These are phyloP conservation scores for Clavariopsis aquatica DNA, from an alignment of 495 filamentous ascomycete genomes.

Conservation along the genomic window DNA sequence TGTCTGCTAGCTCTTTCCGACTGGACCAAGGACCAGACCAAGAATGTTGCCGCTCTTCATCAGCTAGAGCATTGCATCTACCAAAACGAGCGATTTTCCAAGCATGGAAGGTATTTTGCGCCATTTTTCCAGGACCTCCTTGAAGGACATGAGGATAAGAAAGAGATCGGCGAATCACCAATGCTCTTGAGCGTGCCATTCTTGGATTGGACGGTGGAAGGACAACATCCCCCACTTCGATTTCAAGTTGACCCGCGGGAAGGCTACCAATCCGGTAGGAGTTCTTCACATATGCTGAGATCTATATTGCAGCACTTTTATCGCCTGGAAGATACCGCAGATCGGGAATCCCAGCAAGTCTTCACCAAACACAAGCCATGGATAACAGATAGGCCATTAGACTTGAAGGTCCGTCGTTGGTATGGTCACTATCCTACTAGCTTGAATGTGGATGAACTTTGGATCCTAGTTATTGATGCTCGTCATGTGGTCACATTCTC, in stretches of 20 bases:
- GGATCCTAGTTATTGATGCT: conserved; percentile 45
- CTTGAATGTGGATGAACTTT: conserved; percentile 48
- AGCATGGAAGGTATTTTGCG: conserved; percentile 47
- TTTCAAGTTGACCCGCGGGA: conserved; percentile 47
- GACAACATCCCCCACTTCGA: conserved; percentile 41
- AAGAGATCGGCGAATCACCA: conserved; percentile 24
- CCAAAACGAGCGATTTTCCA: conserved; percentile 46
- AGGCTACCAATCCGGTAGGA: conserved; percentile 43
- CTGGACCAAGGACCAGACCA: conserved; percentile 24
- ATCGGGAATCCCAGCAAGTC: conserved; percentile 45
- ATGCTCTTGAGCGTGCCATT: conserved; percentile 46
- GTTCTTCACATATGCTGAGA: conserved; percentile 41
- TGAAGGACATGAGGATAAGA: conserved; percentile 1
- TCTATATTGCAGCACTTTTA: conserved; percentile 47
- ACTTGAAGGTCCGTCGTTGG: conserved; percentile 47
- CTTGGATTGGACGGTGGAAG: conserved; percentile 45
- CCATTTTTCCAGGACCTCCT: conserved; percentile 44
- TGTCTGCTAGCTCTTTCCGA: conserved; percentile 39
- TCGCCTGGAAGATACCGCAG: conserved; percentile 46
- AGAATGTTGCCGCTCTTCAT: conserved; percentile 25
- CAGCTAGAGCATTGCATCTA: conserved; percentile 41
- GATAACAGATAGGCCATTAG: conserved; percentile 44
- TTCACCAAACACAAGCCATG: conserved; percentile 47
- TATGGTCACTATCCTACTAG: conserved; percentile 47
- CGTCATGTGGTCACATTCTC: conserved; percentile 46